phyloP scores from a whole-genome alignment of 1,139 yeast species.

The Geotrichum aggregatum region DNA sequence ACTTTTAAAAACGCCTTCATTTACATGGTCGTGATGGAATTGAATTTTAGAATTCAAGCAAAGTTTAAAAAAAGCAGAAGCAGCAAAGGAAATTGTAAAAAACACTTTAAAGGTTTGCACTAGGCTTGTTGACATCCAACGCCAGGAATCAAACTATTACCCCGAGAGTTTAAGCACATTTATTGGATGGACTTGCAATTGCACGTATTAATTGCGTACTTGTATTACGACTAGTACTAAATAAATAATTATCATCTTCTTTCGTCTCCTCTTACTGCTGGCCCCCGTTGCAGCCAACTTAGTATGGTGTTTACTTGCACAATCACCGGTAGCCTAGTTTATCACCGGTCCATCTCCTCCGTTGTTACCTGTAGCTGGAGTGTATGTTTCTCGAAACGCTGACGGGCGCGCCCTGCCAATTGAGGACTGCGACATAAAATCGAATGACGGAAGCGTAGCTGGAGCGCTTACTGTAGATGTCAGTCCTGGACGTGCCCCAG shows the following conservation, averaged over 20 bases:
- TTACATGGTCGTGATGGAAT: neutral
- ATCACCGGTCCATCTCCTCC: neutral
- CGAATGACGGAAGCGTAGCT: slow-evolving; percentile 1
- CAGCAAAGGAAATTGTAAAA: too few species aligned
- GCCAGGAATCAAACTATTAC: too few species aligned
- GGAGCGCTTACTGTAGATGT: slow-evolving; percentile 1
- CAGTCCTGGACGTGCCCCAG: neutral
- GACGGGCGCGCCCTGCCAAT: slow-evolving; percentile 20
- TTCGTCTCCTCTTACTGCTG: neutral
- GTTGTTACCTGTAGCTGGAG: neutral
- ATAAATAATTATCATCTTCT: neutral
- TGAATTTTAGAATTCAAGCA: neutral
- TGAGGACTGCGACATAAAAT: slow-evolving; percentile 10
- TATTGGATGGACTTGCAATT: neutral
- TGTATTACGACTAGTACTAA: neutral
- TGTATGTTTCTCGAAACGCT: slow-evolving; percentile 8
- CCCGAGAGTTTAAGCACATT: too few species aligned
- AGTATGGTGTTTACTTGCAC: neutral
- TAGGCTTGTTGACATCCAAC: too few species aligned
- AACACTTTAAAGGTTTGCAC: too few species aligned
- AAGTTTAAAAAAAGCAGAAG: too few species aligned
- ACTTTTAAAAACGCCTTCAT: neutral
- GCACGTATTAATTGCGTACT: neutral
- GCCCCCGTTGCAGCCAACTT: neutral
- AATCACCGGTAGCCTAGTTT: neutral